These are phyloP conservation scores for Pseudognaphalium luteoalbum DNA, from an alignment of 129 eudicot genomes.

Conservation along the genomic window DNA sequence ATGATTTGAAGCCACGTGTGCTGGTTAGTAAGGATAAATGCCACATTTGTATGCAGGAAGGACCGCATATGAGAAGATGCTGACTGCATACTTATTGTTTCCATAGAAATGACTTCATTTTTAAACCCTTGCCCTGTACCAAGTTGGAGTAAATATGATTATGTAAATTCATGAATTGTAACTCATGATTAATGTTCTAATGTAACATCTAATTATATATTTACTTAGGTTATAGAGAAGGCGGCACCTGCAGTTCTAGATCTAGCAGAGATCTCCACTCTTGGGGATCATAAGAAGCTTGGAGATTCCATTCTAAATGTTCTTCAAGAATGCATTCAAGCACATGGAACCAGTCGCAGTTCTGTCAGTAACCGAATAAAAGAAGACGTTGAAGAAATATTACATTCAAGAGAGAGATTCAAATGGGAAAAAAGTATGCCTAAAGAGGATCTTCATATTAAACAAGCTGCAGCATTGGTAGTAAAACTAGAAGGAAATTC, in stretches of 20 bases:
- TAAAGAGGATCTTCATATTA: slow-evolving; percentile 96
- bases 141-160: slow-evolving; percentile 3
- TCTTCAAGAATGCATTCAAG: slow-evolving; percentile 79
- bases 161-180: background rate
- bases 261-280: slow-evolving; percentile 77
- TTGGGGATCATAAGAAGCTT: slow-evolving; percentile 88
- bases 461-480: slow-evolving; percentile 94
- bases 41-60: background rate
- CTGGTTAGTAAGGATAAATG: background rate
- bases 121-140: background rate
- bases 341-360: slow-evolving; percentile 66
- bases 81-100: too few species aligned
- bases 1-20: too few species aligned
- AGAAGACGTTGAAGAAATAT: slow-evolving; percentile 68
- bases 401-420: slow-evolving; percentile 60
- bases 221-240: slow-evolving; percentile 70
- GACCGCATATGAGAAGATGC: background rate
- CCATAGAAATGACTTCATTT: too few species aligned
- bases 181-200: slow-evolving; percentile 14
- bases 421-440: slow-evolving; percentile 90
- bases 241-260: slow-evolving; percentile 84
- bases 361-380: slow-evolving; percentile 52
- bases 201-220: background rate
- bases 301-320: slow-evolving; percentile 83
- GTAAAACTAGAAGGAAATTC: slow-evolving; percentile 96